Evolutionary conservation across 2,329 filamentous ascomycete genomes (phyloP), one percentile per base, ranked within the genome.

Genomic region (Fusarium musae): DNA sequence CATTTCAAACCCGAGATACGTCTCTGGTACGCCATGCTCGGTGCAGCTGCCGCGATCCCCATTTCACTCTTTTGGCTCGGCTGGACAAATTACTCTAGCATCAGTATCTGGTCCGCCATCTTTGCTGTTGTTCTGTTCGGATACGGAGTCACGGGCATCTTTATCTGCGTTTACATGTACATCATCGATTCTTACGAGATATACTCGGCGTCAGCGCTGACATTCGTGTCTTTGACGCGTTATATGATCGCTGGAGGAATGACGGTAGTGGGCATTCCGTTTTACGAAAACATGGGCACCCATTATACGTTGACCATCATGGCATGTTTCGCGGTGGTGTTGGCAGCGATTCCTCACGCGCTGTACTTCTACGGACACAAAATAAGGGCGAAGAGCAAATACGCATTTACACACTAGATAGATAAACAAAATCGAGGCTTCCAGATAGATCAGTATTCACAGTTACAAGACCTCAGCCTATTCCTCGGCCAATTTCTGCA

Each of bases 11-110:
- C 83, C 0, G 84, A 86, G 57, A 81, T 80, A 42, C 78, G 84
- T 0, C 78, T 87, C 0, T 84, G 81, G 78, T 83, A 83, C 34
- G 84, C 83, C 32, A 83, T 86, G 69, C 75, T 85, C 16, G 85
- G 83, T 8, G 80, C 84, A 3, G 82, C 83, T 9, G 76, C 79
- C 0, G 73, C 82, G 6, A 80, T 87, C 8, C 85, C 86, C 0
- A 77, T 87, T 16, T 83, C 82, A 1, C 81, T 88, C 2, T 87
- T 87, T 72, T 87, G 85, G 85, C 81, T 88, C 26, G 86, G 84
- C 9, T 88, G 86, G 86, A 84, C 84, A 4, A 82, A 82, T 6
- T 81, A 83, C 37, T 69, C 80, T 0, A 72, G 60, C 23, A 82
- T 86, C 32, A 84, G 83, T 28, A 83, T 84, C 70, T 87, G 86